Evolutionary conservation across 1,284 basidiomycete species (phyloP).

Genomic region (Moesziomyces sp.): DNA sequence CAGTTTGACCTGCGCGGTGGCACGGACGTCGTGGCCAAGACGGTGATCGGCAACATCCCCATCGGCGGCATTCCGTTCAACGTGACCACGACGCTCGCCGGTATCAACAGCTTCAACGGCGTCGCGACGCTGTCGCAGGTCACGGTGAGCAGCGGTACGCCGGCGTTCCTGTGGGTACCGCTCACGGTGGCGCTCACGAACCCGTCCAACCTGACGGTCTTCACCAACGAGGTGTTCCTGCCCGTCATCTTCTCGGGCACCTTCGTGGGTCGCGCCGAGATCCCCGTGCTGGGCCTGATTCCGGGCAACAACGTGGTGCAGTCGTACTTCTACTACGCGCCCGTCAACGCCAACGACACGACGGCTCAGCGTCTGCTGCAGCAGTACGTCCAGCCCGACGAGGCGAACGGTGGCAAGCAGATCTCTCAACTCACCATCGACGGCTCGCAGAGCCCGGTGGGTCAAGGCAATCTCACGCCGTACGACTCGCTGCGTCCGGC

Average conservation of each 20-base stretch:
- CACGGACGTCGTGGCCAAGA: constrained; percentile 75
- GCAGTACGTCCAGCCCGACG: constrained; percentile 58
- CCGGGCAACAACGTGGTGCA: constrained; percentile 74
- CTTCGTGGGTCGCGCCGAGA: constrained; percentile 69
- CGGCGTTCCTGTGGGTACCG: constrained; percentile 36
- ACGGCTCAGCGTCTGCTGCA: constrained; percentile 71
- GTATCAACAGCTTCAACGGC: constrained; percentile 67
- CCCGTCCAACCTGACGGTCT: constrained; percentile 73
- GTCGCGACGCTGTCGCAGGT: constrained; percentile 70
- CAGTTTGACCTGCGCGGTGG: constrained; percentile 73
- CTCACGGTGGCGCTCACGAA: constrained; percentile 49
- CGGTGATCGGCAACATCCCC: constrained; percentile 76
- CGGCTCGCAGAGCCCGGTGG: constrained; percentile 24
- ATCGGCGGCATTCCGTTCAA: constrained; percentile 77
- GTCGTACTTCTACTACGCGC: constrained; percentile 78
- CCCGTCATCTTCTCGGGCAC: constrained; percentile 74
- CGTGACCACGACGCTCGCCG: constrained; percentile 73
- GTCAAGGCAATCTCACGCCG: constrained; percentile 71
- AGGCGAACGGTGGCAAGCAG: constrained; percentile 22
- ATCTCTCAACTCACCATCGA: constrained; percentile 30
- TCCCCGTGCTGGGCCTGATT: constrained; percentile 70
- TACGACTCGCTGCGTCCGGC: constrained; percentile 75
- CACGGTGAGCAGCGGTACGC: constrained; percentile 49
- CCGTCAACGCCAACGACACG: constrained; percentile 76
- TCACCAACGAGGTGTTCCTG: constrained; percentile 74